Evolutionary conservation across 2,329 filamentous ascomycete species (phyloP).

Genomic region (Penicillium crustosum): DNA sequence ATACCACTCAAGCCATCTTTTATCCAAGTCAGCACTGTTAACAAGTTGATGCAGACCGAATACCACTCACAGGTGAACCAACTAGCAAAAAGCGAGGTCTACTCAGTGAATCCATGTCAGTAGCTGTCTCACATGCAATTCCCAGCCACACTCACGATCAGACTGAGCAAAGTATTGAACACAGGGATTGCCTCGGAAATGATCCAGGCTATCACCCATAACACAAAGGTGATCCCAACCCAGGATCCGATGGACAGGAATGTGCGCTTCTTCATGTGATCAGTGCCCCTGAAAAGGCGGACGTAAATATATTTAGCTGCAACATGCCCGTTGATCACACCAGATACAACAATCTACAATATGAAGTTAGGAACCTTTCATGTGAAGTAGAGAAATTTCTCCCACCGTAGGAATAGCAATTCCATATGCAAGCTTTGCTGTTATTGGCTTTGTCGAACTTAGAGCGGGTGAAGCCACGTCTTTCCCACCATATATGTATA

Average conservation of each 20-base stretch:
- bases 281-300: slow-evolving; percentile 60
- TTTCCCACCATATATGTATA: slow-evolving; percentile 65
- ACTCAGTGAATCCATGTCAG: slow-evolving; percentile 19
- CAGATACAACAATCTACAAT: slow-evolving; percentile 60
- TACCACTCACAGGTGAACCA: slow-evolving; percentile 58
- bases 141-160: slow-evolving; percentile 45
- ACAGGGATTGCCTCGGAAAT: slow-evolving; percentile 68
- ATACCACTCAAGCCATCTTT: slow-evolving; percentile 16
- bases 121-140: neutral
- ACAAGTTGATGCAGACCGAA: neutral
- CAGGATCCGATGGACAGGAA: slow-evolving; percentile 55
- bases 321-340: slow-evolving; percentile 67
- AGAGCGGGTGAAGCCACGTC: slow-evolving; percentile 65
- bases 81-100: slow-evolving; percentile 58
- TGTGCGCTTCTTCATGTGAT: slow-evolving; percentile 51
- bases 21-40: neutral
- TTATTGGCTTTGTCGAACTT: slow-evolving; percentile 55
- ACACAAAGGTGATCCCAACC: slow-evolving; percentile 53
- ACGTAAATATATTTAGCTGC: slow-evolving; percentile 65
- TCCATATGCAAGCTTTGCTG: slow-evolving; percentile 65
- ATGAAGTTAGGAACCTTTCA: neutral
- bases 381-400: neutral
- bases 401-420: slow-evolving; percentile 61
- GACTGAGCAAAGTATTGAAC: slow-evolving; percentile 63
- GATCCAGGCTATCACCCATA: slow-evolving; percentile 63